Evolutionary conservation across 169 alveolate species (phyloP).

Genomic region (Eimeria falciformis): DNA sequence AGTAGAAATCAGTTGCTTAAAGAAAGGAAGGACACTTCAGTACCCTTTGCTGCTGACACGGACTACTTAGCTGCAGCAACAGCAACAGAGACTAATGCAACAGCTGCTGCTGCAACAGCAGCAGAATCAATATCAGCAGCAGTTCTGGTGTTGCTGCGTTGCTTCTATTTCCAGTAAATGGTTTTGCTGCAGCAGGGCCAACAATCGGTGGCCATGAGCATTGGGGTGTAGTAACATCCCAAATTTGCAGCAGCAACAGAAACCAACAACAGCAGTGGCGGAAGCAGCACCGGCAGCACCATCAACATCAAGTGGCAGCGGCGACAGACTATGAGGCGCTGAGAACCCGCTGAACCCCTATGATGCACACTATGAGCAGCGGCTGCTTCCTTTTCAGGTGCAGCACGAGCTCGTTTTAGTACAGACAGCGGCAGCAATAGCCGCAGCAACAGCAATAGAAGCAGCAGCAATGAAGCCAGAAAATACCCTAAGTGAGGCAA

Average conservation of each 20-base stretch:
- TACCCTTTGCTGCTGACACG: no score
- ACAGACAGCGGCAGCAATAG: not conserved
- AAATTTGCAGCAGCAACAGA: not conserved
- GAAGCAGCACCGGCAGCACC: conserved; percentile 3
- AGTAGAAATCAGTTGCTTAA: no score
- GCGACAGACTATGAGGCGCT: not conserved
- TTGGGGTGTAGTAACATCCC: no score
- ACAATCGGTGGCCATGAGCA: no score
- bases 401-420: not conserved
- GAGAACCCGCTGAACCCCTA: not conserved
- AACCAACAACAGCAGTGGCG: not conserved
- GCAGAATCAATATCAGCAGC: not conserved
- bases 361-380: not conserved
- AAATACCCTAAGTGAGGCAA: not conserved
- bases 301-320: not conserved
- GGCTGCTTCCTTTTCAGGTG: not conserved
- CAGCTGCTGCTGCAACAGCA: not conserved
- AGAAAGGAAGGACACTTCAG: no score
- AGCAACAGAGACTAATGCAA: not conserved
- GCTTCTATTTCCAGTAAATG: not conserved
- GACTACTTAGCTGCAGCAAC: conserved; percentile 31
- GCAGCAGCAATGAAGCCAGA: conserved; percentile 20
- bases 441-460: not conserved
- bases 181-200: no score
- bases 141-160: not conserved